Evolutionary conservation across 208 protist species (phyloP), one percentile per base, ranked within the genome.

Genomic region (Trypanosoma vivax): DNA sequence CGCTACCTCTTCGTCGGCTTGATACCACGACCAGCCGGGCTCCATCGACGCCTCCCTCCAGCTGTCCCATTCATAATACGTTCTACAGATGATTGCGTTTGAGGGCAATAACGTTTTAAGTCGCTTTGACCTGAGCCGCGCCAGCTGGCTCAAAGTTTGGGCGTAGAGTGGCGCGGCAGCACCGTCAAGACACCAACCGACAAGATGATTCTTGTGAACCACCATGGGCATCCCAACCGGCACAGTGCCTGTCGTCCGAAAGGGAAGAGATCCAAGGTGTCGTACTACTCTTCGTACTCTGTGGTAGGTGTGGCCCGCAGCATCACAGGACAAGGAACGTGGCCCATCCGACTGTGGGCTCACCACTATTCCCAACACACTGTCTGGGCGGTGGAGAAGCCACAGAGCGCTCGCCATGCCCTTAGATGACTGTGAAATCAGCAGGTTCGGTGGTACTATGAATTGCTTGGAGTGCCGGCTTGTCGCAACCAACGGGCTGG

Each of bases 41-140:
- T 91, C 83, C 31, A 62, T 52, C 14, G 72, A 40, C 14, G 79
- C 67, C 53, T 91, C 78, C 3, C 67, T 69, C 79, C 76, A 88
- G 68, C 76, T 78, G 51, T 88, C 83, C 83, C 83, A 91, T 63
- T 91, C 76, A n/a, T 56, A 74, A 60, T 79, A 79, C 2, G 58
- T 60, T 21, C 5, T 18, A 27, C 58, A 67, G n/a, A 91, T 19
- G 23, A 88, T 50, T 13, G 71, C 73, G 35, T 73, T 58, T n/a
- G 50, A 28, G 30, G 79, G 73, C n/a, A 70, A 56, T 43, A 91
- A 49, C 35, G 71, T 71, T 25, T 43, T 41, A 19, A 83, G 28
- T 40, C 56, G 52, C 18, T 16, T 21, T 11, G 38, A 38, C 27
- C 61, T 50, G 13, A 91, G 63, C 24, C 52, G 46, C 19, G 62